Percentiles rank a stretch among this genome's conserved stretches.
Evolutionary conservation across 257 asterid genomes (phyloP).

Genomic region (Solanum sejunctum): DNA sequence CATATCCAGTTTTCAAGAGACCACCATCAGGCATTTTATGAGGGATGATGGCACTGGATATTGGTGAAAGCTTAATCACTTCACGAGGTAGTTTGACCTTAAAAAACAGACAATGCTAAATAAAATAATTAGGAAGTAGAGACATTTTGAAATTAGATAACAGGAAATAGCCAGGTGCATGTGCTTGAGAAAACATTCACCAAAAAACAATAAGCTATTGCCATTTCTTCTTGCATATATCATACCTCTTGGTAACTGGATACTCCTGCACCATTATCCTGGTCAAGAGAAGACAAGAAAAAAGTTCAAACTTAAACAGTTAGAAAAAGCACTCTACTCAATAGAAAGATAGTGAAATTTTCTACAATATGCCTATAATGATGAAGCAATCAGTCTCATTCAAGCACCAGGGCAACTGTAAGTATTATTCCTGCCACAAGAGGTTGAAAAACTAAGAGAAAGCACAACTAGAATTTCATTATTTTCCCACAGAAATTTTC

Average conservation of each 20-base stretch:
- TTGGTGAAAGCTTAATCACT: constrained; percentile 62
- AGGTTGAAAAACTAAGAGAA: background rate
- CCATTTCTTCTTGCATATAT: background rate
- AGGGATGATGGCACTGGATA: constrained; percentile 64
- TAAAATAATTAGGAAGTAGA: background rate
- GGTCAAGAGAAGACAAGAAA: constrained; percentile 6
- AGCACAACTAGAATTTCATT: background rate
- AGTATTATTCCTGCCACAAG: background rate
- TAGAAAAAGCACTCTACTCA: background rate
- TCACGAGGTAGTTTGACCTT: constrained; percentile 84
- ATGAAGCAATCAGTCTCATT: background rate
- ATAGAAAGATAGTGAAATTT: background rate
- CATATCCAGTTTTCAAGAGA: constrained; percentile 68
- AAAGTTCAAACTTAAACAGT: background rate
- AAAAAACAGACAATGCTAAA: background rate
- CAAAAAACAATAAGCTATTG: background rate
- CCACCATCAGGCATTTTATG: constrained; percentile 64
- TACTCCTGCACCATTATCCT: constrained; percentile 38
- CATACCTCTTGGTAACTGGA: constrained; percentile 61
- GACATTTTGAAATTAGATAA: background rate
- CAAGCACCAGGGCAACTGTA: background rate
- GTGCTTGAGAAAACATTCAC: background rate
- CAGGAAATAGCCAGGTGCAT: background rate
- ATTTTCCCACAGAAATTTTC: background rate
- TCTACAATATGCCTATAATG: background rate